Base-by-base conservation (phyloP, 495 filamentous ascomycete genomes). In the Patellaria atrata region DNA sequence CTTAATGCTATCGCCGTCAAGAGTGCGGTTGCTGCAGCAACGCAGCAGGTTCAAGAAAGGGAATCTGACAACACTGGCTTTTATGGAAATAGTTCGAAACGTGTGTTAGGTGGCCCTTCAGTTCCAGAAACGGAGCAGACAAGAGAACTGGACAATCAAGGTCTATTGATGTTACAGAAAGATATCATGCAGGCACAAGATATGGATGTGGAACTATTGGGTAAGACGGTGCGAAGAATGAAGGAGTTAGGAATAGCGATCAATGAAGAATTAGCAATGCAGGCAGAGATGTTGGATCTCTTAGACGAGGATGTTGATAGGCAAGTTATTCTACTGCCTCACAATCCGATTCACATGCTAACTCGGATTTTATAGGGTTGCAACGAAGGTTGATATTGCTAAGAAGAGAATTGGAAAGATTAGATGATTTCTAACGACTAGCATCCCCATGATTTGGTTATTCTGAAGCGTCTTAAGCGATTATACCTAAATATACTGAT, bases 151-250 rank as follows among this genome's bases (percentile, higher is more conserved):
- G 89, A 94, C 51, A 99, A 99, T 49, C 59, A 72, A 20, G 89
- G 86, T 0, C 79, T 99, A 25, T 41, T 94, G 51, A 75, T 85
- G 64, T 54, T 96, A 51, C 85, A 94, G 55, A 60, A 68, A 40
- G 73, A 87, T 54, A 70, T 78, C 53, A 91, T 96, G 73, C 37
- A 68, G 24, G 75, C 86, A 44, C 89, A 99, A 56, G 89, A 99
- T 45, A 53, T 73, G 52, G 75, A 77, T 43, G 74, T 96, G 21
- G 69, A 79, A 40, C 69, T 75, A 45, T 55, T 97, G 52, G 65
- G 70, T 19, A 77, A 73, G 58, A 76, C 84, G 43, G 77, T 96
- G 30, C 53, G 70, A 38, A 57, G 78, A 46, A 82, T 94, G 67
- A 77, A 69, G 58, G 82, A 93, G 63, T 73, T 96, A 61, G 89